A percentile compares a stretch with the other conserved stretches of the same genome.
Evolutionary conservation across 768 basidiomycete species (phyloP).

Genomic region (Naganishia vaughanmartiniae): DNA sequence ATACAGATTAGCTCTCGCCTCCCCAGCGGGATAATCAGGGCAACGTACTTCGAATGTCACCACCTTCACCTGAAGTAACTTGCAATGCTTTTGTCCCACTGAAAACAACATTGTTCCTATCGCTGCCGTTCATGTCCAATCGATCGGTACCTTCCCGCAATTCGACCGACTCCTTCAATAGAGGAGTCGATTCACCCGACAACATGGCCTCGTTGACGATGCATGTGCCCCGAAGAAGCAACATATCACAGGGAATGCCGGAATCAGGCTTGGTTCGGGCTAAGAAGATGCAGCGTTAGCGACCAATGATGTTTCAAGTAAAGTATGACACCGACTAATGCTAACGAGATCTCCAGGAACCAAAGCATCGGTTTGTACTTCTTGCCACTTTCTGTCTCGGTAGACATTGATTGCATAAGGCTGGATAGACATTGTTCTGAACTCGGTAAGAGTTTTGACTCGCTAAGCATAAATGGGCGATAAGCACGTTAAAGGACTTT

Average conservation of each 20-base stretch:
- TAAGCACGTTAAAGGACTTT: not conserved
- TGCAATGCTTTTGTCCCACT: slow-evolving; percentile 97
- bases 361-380: slow-evolving; percentile 77
- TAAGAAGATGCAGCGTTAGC: slow-evolving; percentile 35
- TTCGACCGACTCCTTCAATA: slow-evolving; percentile 92
- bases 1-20: not conserved
- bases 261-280: slow-evolving; percentile 66
- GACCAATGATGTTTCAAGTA: not conserved
- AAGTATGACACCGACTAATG: slow-evolving; percentile 51
- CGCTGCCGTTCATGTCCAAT: slow-evolving; percentile 78
- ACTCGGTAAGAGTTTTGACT: slow-evolving; percentile 87
- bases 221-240: slow-evolving; percentile 84
- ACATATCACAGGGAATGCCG: slow-evolving; percentile 84
- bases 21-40: not conserved
- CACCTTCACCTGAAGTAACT: slow-evolving; percentile 58
- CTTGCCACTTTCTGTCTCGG: slow-evolving; percentile 73
- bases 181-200: slow-evolving; percentile 94
- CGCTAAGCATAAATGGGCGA: slow-evolving; percentile 59
- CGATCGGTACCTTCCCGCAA: slow-evolving; percentile 70
- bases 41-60: slow-evolving; percentile 52
- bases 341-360: slow-evolving; percentile 88
- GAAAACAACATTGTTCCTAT: slow-evolving; percentile 86
- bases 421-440: slow-evolving; percentile 90
- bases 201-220: slow-evolving; percentile 99
- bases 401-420: slow-evolving; percentile 83